Conservation (phyloP, 257 asterid genomes). For the Solanum okadae region DNA sequence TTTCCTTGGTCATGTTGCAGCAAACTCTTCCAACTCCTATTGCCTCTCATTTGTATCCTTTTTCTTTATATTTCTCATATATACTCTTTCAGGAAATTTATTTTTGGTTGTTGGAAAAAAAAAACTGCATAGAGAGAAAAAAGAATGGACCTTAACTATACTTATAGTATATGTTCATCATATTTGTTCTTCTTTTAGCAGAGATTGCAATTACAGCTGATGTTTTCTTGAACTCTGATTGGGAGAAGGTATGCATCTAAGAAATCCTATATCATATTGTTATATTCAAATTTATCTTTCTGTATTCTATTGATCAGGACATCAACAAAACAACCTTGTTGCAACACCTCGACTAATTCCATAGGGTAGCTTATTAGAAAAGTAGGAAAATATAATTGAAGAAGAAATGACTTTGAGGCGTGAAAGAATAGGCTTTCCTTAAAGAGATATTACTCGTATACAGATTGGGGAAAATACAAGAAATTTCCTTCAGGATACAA, state of each 20-base stretch:
- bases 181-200: constrained; percentile 29
- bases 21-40: constrained; percentile 21
- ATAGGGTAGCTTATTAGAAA: not conserved
- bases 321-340: not conserved
- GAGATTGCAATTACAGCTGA: constrained; percentile 34
- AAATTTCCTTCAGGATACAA: too few species aligned
- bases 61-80: not conserved
- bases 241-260: constrained; percentile 33
- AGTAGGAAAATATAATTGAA: not conserved
- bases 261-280: not conserved
- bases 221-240: constrained; percentile 26
- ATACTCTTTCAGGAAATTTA: not conserved
- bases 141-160: constrained; percentile 27
- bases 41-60: constrained; percentile 54
- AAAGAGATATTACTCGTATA: not conserved
- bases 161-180: constrained; percentile 29
- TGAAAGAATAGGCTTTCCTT: not conserved
- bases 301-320: not conserved
- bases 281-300: not conserved
- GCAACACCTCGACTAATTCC: not conserved
- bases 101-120: not conserved
- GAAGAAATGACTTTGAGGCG: not conserved
- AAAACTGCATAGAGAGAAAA: not conserved
- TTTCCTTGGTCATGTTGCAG: constrained; percentile 51
- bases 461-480: not conserved